A percentile compares a stretch with the other conserved stretches of the same genome.
phyloP scores from a whole-genome alignment of 1,284 basidiomycete genomes.

The Ceratorhiza oryzae-sativae region DNA sequence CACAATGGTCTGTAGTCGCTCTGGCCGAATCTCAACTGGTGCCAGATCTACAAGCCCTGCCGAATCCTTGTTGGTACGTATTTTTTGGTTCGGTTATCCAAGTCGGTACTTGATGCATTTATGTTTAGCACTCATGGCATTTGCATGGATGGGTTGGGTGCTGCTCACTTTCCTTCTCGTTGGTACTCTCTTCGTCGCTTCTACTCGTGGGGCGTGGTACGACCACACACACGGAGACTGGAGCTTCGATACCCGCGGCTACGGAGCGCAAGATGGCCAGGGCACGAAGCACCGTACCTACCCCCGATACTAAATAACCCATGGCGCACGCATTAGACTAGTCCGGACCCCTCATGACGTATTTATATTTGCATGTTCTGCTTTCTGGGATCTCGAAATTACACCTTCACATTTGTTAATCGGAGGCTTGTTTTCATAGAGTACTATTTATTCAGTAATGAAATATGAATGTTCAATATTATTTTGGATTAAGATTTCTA shows the following conservation, averaged over 20 bases:
- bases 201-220: constrained; percentile 27
- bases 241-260: constrained; percentile 26
- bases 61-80: constrained; percentile 27
- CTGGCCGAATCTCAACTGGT: constrained; percentile 36
- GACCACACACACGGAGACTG: constrained; percentile 33
- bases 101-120: background rate
- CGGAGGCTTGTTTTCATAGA: background rate
- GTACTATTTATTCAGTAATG: background rate
- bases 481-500: no score
- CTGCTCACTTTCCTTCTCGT: constrained; percentile 29
- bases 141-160: constrained; percentile 31
- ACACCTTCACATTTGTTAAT: background rate
- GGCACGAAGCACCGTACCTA: constrained; percentile 35
- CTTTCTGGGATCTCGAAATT: background rate
- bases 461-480: background rate
- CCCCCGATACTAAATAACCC: constrained; percentile 5
- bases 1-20: background rate
- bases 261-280: constrained; percentile 22
- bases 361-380: background rate
- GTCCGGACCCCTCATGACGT: background rate
- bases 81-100: background rate
- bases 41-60: constrained; percentile 37
- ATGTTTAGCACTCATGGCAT: constrained; percentile 25
- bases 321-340: background rate
- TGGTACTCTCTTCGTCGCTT: constrained; percentile 29